phyloP scores from a whole-genome alignment of 345 rosid species.

The Jatropha curcas region DNA sequence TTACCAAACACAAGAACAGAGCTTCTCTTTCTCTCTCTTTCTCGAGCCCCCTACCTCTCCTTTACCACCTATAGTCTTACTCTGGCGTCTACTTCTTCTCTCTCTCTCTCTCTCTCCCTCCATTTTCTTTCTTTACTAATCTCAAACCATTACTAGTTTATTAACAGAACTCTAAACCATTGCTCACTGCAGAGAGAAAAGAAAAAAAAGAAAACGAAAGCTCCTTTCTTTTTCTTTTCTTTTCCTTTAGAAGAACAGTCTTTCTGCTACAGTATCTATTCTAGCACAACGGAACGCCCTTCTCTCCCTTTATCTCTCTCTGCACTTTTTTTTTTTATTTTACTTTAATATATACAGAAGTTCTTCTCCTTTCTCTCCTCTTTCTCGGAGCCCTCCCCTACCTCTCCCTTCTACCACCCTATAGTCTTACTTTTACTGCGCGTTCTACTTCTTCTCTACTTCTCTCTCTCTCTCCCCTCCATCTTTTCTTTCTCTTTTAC shows the following conservation, averaged over 20 bases:
- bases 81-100: slow-evolving; percentile 16
- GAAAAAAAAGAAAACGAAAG: too few relatives aligned
- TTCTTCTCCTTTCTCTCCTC: too few relatives aligned
- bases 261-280: not conserved
- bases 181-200: not conserved
- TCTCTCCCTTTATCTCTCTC: not conserved
- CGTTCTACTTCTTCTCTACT: too few relatives aligned
- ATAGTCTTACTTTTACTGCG: too few relatives aligned
- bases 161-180: not conserved
- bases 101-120: slow-evolving; percentile 5
- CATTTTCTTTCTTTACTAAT: not conserved
- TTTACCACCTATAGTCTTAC: not conserved
- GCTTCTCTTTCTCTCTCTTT: slow-evolving; percentile 35
- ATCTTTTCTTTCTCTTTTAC: too few relatives aligned
- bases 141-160: not conserved
- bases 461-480: too few relatives aligned
- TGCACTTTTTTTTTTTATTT: not conserved
- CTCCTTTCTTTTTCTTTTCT: not conserved
- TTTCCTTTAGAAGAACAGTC: not conserved
- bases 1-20: slow-evolving; percentile 21
- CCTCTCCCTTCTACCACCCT: too few relatives aligned
- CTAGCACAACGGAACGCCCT: not conserved
- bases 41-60: slow-evolving; percentile 51
- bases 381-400: too few relatives aligned
- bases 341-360: too few relatives aligned